Percentiles rank a stretch among this genome's conserved stretches.
phyloP scores from a whole-genome alignment of 1,284 basidiomycete species.

The Phaffia rhodozyma region DNA sequence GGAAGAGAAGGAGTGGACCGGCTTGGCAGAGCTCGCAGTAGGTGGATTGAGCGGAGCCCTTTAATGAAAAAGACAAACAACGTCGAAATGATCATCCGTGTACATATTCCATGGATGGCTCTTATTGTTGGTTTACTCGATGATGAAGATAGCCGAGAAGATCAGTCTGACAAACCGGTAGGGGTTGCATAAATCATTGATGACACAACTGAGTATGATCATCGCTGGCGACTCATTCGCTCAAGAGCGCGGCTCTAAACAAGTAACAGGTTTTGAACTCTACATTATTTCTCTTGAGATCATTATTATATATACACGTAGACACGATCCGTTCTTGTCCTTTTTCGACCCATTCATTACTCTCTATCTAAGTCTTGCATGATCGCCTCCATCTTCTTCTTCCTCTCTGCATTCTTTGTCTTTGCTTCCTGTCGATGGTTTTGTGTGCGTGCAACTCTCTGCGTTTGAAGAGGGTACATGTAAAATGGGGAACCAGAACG shows the following conservation, averaged over 20 bases:
- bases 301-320: not conserved
- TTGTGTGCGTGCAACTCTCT: slow-evolving; percentile 1
- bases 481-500: not conserved
- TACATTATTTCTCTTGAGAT: not conserved
- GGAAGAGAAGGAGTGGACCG: slow-evolving; percentile 34
- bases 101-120: not conserved
- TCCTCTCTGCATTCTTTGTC: not conserved
- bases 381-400: not conserved
- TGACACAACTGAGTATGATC: no score
- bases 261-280: no score
- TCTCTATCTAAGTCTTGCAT: not conserved
- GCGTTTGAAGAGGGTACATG: not conserved
- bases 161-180: not conserved
- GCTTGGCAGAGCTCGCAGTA: slow-evolving; percentile 32
- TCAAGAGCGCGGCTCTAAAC: no score
- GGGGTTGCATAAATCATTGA: not conserved
- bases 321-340: not conserved
- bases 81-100: not conserved
- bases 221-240: no score
- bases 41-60: slow-evolving; percentile 22
- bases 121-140: not conserved
- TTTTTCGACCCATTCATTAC: not conserved
- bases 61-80: not conserved
- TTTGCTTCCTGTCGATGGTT: slow-evolving; percentile 1
- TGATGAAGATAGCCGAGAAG: not conserved